These are phyloP conservation scores for Favolaschia claudopus DNA, from an alignment of 768 basidiomycete species.

Conservation along the genomic window DNA sequence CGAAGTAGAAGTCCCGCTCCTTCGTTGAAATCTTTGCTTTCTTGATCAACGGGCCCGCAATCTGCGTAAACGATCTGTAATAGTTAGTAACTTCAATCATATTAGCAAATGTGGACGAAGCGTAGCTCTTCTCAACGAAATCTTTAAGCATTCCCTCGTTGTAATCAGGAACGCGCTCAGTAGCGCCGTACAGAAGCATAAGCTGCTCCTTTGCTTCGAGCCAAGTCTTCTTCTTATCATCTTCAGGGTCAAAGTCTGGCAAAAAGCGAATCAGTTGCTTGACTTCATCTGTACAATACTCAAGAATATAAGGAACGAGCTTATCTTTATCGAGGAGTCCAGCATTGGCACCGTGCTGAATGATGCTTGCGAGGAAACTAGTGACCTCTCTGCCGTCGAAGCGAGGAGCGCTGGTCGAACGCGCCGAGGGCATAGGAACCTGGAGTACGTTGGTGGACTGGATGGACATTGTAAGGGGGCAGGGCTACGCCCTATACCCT, in stretches of 20 bases:
- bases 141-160: neutral
- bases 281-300: conserved; percentile 9
- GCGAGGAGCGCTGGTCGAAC: neutral
- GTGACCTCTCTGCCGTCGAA: conserved; percentile 9
- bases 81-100: neutral
- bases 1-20: conserved; percentile 6
- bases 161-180: neutral
- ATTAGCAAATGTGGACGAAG: conserved; percentile 2
- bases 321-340: conserved; percentile 11
- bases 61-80: neutral
- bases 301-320: conserved; percentile 9
- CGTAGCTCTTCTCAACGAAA: neutral
- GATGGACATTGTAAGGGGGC: too few relatives aligned
- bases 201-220: neutral
- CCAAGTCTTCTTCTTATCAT: neutral
- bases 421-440: neutral
- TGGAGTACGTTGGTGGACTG: neutral
- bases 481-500: too few relatives aligned
- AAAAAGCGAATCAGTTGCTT: neutral
- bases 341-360: conserved; percentile 11
- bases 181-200: neutral
- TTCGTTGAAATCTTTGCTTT: neutral
- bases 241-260: conserved; percentile 3
- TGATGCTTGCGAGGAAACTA: neutral
- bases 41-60: conserved; percentile 12